Evolutionary conservation across 805 yeast genomes (phyloP).

Genomic region (Saturnispora halmiae): DNA sequence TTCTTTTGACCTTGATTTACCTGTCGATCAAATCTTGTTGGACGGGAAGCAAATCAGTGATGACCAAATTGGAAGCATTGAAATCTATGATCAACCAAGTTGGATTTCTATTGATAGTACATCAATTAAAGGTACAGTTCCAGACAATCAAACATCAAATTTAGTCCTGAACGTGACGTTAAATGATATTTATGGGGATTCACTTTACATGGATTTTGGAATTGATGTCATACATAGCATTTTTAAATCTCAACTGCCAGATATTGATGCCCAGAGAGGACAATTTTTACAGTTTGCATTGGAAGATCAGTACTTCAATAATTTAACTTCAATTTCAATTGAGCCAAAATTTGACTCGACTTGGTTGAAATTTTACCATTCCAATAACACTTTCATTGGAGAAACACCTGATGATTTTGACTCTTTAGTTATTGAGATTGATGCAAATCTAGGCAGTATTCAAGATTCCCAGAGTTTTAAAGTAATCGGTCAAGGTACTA

Average conservation of each 20-base stretch:
- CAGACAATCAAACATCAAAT: constrained; percentile 34
- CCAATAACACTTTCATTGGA: constrained; percentile 64
- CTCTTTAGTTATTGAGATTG: constrained; percentile 33
- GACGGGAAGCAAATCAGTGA: constrained; percentile 46
- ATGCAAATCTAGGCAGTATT: constrained; percentile 30
- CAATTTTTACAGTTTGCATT: constrained; percentile 50
- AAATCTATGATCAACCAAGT: constrained; percentile 44
- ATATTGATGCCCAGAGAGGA: constrained; percentile 62
- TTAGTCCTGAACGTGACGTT: constrained; percentile 44
- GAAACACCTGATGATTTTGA: constrained; percentile 46
- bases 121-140: constrained; percentile 48
- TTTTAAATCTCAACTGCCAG: constrained; percentile 45
- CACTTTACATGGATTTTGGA: constrained; percentile 48
- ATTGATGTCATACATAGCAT: constrained; percentile 44
- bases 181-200: constrained; percentile 51
- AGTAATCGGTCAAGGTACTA: constrained; percentile 41
- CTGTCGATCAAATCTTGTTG: constrained; percentile 51
- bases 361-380: constrained; percentile 60
- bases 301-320: constrained; percentile 47
- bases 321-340: constrained; percentile 40
- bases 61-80: constrained; percentile 47
- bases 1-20: constrained; percentile 46
- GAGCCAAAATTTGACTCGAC: constrained; percentile 35
- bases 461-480: constrained; percentile 37
- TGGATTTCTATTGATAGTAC: constrained; percentile 42